Evolutionary conservation across 192 early-diverging fungal genomes (phyloP), one percentile per base, ranked within the genome.

Genomic region (Kappamyces sp.): DNA sequence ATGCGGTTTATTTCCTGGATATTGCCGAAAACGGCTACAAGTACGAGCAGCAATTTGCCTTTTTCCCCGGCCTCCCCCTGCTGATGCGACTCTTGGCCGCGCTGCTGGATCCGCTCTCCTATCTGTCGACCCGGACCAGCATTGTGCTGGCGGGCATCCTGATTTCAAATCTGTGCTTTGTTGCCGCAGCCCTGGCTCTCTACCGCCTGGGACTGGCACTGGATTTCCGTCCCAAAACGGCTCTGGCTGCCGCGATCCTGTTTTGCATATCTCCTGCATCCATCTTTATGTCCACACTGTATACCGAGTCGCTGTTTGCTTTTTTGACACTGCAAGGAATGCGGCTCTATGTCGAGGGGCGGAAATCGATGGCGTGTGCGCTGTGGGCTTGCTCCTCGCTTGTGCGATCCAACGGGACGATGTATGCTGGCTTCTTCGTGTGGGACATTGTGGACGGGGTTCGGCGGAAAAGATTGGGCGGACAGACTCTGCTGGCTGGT

Each of bases 21-120:
- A 87, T 92, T 51, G 82, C 90, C 1, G 78, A 84, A 58, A 7
- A 42, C 3, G 87, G 87, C 2, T 97, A 97, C 62, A 64, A 80
- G 1, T 90, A 84, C 67, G 94, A 97, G 63, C 90, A 97, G 63
- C 87, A 86, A 57, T 76, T 86, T 70, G 94, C 94, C 0, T 97
- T 97, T 63, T 88, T 92, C 60, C 91, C 94, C 7, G 71, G 88
- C 34, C 60, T 90, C 37, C 90, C 91, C 5, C 47, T 80, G 9
- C 49, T 88, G 43, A 81, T 86, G 65, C 66, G 84, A 47, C 13
- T 68, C n/a, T 47, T 85, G 12, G 65, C 79, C 8, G 23, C 58
- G 66, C 58, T 59, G 40, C 10, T 10, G 12, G 31, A 3, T 5
- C 42, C 38, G 23, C 23, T 3, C n/a, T 51, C 9, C 33, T n/a